These are phyloP conservation scores for Fusarium stilboides DNA, from an alignment of 2,329 filamentous ascomycete species.

Conservation along the genomic window DNA sequence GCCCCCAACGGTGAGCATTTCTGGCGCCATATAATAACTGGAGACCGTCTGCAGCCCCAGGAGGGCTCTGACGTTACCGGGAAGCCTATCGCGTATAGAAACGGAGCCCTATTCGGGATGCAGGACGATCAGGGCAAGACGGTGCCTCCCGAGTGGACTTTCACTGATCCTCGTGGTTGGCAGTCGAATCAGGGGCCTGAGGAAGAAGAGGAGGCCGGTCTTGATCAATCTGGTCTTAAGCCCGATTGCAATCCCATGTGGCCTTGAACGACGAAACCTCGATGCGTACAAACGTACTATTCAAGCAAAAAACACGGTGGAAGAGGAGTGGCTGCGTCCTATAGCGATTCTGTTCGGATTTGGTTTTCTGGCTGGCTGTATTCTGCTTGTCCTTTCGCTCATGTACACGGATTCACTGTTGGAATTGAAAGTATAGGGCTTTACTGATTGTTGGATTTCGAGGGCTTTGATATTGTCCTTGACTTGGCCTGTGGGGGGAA, in stretches of 20 bases:
- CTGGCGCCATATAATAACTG: conserved; percentile 35
- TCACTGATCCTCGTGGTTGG: conserved; percentile 8
- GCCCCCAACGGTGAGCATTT: conserved; percentile 5
- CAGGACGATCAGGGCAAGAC: conserved; percentile 9
- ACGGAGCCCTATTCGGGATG: conserved; percentile 32
- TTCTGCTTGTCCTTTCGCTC: neutral
- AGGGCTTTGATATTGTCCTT: neutral
- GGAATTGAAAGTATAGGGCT: neutral
- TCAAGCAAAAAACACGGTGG: neutral
- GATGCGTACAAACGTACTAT: neutral
- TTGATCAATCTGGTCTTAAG: conserved; percentile 12
- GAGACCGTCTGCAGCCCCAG: conserved; percentile 1
- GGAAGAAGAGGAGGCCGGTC: neutral
- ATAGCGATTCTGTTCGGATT: neutral
- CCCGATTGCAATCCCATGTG: conserved; percentile 16
- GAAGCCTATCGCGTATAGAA: conserved; percentile 8
- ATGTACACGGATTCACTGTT: neutral
- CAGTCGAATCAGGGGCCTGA: neutral
- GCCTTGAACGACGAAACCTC: neutral
- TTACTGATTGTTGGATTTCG: neutral
- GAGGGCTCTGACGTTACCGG: conserved; percentile 23
- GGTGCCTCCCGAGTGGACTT: conserved; percentile 32
- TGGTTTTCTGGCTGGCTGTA: neutral
- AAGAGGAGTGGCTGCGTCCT: neutral
- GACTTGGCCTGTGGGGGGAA: neutral